phyloP scores from a whole-genome alignment of 164 flowering plant species.

The Umbellularia californica region DNA sequence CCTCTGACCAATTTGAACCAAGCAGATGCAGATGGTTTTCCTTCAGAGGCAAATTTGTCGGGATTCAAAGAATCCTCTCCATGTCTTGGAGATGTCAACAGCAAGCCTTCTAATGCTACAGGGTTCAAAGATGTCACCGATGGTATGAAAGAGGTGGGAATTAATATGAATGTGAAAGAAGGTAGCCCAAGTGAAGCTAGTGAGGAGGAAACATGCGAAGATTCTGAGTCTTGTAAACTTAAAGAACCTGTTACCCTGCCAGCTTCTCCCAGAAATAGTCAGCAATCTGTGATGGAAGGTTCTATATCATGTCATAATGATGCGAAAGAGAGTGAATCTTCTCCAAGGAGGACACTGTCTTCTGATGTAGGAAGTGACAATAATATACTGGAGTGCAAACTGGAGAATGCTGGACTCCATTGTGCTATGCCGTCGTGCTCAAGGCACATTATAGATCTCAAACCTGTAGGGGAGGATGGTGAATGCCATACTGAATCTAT shows the following conservation, averaged over 20 bases:
- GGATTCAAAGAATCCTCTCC: constrained; percentile 13
- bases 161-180: constrained; percentile 7
- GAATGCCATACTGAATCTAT: constrained; percentile 16
- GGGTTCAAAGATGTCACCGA: constrained; percentile 18
- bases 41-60: constrained; percentile 9
- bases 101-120: constrained; percentile 10
- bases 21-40: constrained; percentile 6
- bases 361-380: constrained; percentile 13
- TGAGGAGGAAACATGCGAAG: constrained; percentile 13
- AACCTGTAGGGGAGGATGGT: constrained; percentile 20
- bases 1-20: constrained; percentile 1
- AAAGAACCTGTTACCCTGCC: constrained; percentile 14
- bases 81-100: constrained; percentile 2
- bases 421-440: constrained; percentile 6
- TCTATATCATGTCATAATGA: constrained; percentile 15
- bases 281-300: constrained; percentile 18
- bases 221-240: constrained; percentile 18
- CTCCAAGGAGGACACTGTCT: constrained; percentile 3
- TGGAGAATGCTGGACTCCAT: constrained; percentile 19
- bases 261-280: constrained; percentile 19
- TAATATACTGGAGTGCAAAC: constrained; percentile 17
- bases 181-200: constrained; percentile 16
- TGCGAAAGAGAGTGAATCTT: constrained; percentile 19
- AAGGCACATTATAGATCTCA: constrained; percentile 5
- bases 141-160: constrained; percentile 18